Conservation (phyloP, 352 stramenopile species). For the Globisporangium apiculatum region DNA sequence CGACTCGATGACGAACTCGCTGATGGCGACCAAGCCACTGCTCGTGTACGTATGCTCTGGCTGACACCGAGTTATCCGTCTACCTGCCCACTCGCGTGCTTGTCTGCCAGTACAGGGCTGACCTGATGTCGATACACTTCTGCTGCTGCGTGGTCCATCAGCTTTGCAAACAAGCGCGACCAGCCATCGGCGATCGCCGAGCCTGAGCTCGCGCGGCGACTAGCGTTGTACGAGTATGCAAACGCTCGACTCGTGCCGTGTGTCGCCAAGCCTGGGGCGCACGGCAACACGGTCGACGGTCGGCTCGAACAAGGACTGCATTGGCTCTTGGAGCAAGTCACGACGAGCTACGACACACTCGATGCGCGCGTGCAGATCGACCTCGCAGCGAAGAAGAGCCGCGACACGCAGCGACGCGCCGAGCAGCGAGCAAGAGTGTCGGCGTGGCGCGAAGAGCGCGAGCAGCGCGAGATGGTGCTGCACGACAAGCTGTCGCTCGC, state of each 20-base stretch:
- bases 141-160: constrained; percentile 8
- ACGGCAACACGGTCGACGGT: constrained; percentile 46
- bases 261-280: constrained; percentile 51
- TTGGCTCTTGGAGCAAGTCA: constrained; percentile 68
- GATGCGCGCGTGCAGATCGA: constrained; percentile 41
- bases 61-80: too few species aligned
- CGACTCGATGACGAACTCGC: constrained; percentile 42
- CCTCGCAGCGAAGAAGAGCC: constrained; percentile 43
- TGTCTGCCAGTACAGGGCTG: neutral
- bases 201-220: constrained; percentile 23
- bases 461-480: constrained; percentile 45
- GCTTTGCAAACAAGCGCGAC: constrained; percentile 77
- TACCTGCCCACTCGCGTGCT: too few species aligned
- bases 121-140: too few species aligned
- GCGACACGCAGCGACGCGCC: constrained; percentile 44
- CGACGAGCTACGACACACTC: constrained; percentile 40
- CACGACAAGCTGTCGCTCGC: constrained; percentile 34
- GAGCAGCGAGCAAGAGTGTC: constrained; percentile 58
- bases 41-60: constrained; percentile 39
- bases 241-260: constrained; percentile 42
- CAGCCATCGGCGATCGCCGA: constrained; percentile 30
- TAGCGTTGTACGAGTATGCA: constrained; percentile 31
- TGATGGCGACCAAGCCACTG: constrained; percentile 56
- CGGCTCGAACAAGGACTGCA: constrained; percentile 54
- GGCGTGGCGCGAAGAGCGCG: constrained; percentile 67